phyloP scores from a whole-genome alignment of 345 rosid genomes.

The Citrus unshiu region DNA sequence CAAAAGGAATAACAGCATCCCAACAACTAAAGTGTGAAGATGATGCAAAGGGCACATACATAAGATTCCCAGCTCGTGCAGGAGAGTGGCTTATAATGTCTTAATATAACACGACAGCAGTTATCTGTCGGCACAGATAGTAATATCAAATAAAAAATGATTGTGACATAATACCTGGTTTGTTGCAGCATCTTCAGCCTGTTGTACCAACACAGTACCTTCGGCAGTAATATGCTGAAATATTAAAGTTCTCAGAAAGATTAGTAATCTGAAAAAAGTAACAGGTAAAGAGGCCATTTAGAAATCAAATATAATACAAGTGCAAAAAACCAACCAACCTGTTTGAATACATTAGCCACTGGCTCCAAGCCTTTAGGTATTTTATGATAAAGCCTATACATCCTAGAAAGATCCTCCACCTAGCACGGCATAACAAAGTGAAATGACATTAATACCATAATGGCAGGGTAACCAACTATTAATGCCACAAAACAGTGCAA shows the following conservation, averaged over 20 bases:
- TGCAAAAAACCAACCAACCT: constrained; percentile 41
- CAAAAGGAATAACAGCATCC: neutral
- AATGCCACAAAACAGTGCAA: neutral
- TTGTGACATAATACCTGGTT: constrained; percentile 44
- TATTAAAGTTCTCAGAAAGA: constrained; percentile 3
- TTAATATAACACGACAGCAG: neutral
- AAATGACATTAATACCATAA: neutral
- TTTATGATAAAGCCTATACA: constrained; percentile 84
- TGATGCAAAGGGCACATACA: neutral
- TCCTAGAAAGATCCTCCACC: constrained; percentile 96
- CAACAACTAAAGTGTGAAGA: neutral
- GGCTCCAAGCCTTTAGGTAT: constrained; percentile 78
- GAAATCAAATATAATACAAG: neutral
- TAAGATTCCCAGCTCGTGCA: neutral
- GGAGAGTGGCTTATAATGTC: neutral
- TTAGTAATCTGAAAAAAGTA: neutral
- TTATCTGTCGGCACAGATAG: neutral
- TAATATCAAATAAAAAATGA: constrained; percentile 7
- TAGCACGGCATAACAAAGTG: constrained; percentile 19
- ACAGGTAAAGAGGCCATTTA: neutral
- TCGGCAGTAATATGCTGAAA: constrained; percentile 85
- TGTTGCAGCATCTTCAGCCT: constrained; percentile 87
- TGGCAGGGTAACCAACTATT: neutral
- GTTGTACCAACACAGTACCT: constrained; percentile 83
- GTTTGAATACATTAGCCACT: constrained; percentile 77